Base-by-base conservation (phyloP, 202 grass and related monocot species). In the Zizania palustris region DNA sequence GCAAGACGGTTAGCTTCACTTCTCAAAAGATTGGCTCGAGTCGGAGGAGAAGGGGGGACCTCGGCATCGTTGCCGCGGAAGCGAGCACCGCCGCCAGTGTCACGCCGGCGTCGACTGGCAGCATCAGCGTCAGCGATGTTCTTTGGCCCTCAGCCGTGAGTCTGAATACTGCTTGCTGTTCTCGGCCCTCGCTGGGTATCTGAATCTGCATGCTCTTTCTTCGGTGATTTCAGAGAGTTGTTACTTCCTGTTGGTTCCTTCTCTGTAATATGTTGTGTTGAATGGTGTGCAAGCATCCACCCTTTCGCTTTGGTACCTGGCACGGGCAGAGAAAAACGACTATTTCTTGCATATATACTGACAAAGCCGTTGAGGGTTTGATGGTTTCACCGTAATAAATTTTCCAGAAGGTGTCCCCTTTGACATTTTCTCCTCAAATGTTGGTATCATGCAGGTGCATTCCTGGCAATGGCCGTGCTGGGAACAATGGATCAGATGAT, bases 91-190 rank as follows among this genome's bases (percentile, higher is more conserved):
- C 80, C n/a, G 72, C 40, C 19, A 78, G 72, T 34, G 60, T 64
- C 58, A 34, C 64, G n/a, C 67, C 76, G 78, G 48, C 63, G 13
- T 33, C 21, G 54, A 74, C 71, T 11, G 33, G 67, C 66, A 58
- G 82, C 40, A 44, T 91, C 83, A 85, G 77, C 75, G 43, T 85
- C 83, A 91, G 93, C 76, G 93, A 97, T 38, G 85, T 97, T 28
- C 67, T 97, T 36, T 97, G 93, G 93, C 93, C 93, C 11, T 97
- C 90, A 7, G 90, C 93, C 67, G 93, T 97, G 43, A 68, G 70
- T 75, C 49, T 18, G 34, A 51, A 18, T 16, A 8, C 42, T 4
- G 0, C 28, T 28, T 28, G 35, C 19, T 18, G 21, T 10, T 39
- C 11, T 37, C 21, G 11, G 20, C 51, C 20, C 15, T 37, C 7